Conservation (phyloP, 495 filamentous ascomycete genomes). For the Xylaria acuta region DNA sequence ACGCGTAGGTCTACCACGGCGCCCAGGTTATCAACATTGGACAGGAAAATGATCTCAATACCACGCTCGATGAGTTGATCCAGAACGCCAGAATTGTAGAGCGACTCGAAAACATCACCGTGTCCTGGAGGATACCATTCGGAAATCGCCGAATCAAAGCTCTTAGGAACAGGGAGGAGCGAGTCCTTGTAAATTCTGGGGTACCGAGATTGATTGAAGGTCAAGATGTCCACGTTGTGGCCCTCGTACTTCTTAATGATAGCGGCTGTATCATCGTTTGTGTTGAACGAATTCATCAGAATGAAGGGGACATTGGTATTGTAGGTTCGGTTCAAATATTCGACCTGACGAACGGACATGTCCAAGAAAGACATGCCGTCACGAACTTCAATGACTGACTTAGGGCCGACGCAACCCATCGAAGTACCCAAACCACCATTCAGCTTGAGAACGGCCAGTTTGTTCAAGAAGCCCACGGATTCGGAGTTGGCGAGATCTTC, state of each 20-base stretch:
- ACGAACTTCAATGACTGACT: conserved; percentile 99
- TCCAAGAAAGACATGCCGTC: conserved; percentile 99
- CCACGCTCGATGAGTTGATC: conserved; percentile 94
- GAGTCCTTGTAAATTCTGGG: conserved; percentile 98
- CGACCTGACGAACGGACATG: conserved; percentile 97
- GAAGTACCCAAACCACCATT: conserved; percentile 99
- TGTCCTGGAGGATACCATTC: conserved; percentile 99
- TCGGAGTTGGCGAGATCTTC: conserved; percentile 81
- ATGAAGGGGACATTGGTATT: conserved; percentile 97
- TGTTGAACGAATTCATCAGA: conserved; percentile 99
- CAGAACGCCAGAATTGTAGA: conserved; percentile 98
- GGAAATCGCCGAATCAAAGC: conserved; percentile 81
- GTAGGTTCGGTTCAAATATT: conserved; percentile 98
- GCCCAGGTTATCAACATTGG: conserved; percentile 98
- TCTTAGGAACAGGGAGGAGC: conserved; percentile 92
- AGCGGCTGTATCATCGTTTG: conserved; percentile 94
- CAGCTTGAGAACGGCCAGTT: conserved; percentile 98
- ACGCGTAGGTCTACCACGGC: conserved; percentile 97
- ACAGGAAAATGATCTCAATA: conserved; percentile 97
- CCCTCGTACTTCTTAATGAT: conserved; percentile 99
- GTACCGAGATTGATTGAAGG: conserved; percentile 99
- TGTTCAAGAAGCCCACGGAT: conserved; percentile 91
- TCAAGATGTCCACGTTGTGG: conserved; percentile 98
- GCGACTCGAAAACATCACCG: conserved; percentile 99
- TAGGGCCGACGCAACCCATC: conserved; percentile 99